Conservation (phyloP, 108 stramenopile species). For the Epithemia pelagica region DNA sequence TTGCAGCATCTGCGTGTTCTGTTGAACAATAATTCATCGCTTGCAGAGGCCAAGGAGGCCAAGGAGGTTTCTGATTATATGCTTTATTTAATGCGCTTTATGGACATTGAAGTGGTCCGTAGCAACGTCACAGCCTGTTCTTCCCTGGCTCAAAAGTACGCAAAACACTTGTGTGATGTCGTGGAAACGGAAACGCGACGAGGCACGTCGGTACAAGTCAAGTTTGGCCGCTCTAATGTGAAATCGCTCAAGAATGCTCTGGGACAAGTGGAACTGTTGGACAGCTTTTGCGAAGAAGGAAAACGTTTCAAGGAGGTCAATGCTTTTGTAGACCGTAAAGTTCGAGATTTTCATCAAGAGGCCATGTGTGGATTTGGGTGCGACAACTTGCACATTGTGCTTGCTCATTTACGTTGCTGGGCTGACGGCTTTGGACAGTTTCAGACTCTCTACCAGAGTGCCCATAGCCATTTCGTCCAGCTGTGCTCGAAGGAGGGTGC, state of each 20-base stretch:
- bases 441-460: not conserved
- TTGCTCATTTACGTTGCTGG: not conserved
- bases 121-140: not conserved
- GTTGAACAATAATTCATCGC: too few relatives aligned
- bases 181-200: not conserved
- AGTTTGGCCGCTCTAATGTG: not conserved
- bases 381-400: not conserved
- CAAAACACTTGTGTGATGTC: not conserved
- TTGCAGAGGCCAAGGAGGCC: too few relatives aligned
- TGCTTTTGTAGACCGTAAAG: not conserved
- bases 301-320: not conserved
- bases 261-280: not conserved
- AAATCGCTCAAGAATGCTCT: not conserved
- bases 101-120: not conserved
- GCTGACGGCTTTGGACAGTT: not conserved
- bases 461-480: not conserved
- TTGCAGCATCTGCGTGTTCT: too few relatives aligned
- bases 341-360: not conserved
- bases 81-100: too few relatives aligned
- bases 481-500: not conserved
- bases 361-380: not conserved
- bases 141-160: not conserved
- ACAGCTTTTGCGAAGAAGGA: not conserved
- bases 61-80: too few relatives aligned
- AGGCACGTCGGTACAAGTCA: not conserved